Percentiles rank a stretch among this genome's conserved stretches.
Conservation (phyloP, 2,329 filamentous ascomycete species). For the Ceratocystiopsis minuta region DNA sequence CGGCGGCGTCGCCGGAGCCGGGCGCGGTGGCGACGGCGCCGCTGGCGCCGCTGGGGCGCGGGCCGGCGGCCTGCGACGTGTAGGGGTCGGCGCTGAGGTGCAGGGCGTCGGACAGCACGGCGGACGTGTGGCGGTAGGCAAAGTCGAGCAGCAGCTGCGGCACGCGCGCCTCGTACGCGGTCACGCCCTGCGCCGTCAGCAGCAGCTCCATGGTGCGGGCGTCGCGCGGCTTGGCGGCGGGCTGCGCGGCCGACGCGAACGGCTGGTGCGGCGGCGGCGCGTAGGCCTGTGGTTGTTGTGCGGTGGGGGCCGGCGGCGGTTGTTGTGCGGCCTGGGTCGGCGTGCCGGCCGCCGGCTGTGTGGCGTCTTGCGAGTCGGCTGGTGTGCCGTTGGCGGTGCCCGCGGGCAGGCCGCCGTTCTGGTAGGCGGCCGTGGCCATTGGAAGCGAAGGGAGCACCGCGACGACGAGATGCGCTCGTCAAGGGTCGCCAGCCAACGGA, state of each 20-base stretch:
- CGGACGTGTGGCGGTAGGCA: constrained; percentile 63
- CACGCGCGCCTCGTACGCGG: constrained; percentile 64
- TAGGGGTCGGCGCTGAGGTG: constrained; percentile 54
- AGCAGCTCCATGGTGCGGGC: constrained; percentile 64
- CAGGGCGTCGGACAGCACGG: constrained; percentile 51
- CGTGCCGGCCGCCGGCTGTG: no score
- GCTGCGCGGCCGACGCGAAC: constrained; percentile 8
- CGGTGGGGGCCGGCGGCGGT: no score
- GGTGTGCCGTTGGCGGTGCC: no score
- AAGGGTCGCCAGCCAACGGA: no score
- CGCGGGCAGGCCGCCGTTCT: no score
- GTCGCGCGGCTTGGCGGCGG: constrained; percentile 51
- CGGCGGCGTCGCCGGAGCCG: constrained; percentile 29
- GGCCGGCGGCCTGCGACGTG: constrained; percentile 31
- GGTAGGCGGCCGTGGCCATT: no score
- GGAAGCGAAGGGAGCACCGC: no score
- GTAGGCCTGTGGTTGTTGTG: no score
- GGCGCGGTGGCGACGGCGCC: constrained; percentile 30
- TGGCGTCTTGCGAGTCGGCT: no score
- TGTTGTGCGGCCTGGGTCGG: no score
- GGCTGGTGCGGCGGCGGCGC: not conserved
- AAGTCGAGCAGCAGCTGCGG: constrained; percentile 73
- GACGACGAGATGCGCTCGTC: no score
- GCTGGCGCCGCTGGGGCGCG: constrained; percentile 29
- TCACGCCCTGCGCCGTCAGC: constrained; percentile 60